A percentile compares a stretch with the other conserved stretches of the same genome.
Conservation (phyloP, 768 basidiomycete genomes). For the Lyophyllum atratum region DNA sequence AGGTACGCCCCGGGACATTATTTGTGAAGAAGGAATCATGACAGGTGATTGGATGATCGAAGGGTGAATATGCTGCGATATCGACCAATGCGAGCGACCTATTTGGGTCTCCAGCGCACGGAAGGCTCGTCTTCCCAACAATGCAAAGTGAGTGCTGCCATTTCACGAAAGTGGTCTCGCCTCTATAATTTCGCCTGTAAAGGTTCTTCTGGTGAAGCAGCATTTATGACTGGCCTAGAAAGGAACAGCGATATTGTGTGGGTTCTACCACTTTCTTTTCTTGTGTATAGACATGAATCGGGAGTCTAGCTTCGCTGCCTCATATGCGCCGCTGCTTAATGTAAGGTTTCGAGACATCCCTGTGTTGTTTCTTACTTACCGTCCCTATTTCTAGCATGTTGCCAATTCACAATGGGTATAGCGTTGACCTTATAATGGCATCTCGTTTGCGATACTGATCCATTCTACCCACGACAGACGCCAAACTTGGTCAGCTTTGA, state of each 20-base stretch:
- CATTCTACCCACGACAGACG: conserved; percentile 28
- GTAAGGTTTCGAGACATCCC: conserved; percentile 20
- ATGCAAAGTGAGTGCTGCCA: conserved; percentile 41
- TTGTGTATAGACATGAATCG: not conserved
- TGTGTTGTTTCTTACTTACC: conserved; percentile 5
- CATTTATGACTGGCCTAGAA: conserved; percentile 66
- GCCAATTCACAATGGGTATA: conserved; percentile 51
- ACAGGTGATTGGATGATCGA: not conserved
- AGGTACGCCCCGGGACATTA: conserved; percentile 22
- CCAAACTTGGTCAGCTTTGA: conserved; percentile 61
- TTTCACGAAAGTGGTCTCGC: not conserved
- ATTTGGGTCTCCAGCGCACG: conserved; percentile 40
- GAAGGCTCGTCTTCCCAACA: conserved; percentile 52
- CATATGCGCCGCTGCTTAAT: conserved; percentile 57
- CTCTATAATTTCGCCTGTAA: not conserved
- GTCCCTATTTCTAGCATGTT: conserved; percentile 38
- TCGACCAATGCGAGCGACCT: conserved; percentile 47
- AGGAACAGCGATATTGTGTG: conserved; percentile 39
- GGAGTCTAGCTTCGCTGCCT: conserved; percentile 37
- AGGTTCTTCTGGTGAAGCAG: conserved; percentile 57
- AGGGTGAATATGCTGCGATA: conserved; percentile 60
- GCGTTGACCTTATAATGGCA: conserved; percentile 8
- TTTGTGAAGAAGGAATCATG: not conserved
- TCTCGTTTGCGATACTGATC: not conserved
- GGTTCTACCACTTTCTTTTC: not conserved